phyloP scores from a whole-genome alignment of 2,329 filamentous ascomycete genomes.

The Exutisphaerella laricina region DNA sequence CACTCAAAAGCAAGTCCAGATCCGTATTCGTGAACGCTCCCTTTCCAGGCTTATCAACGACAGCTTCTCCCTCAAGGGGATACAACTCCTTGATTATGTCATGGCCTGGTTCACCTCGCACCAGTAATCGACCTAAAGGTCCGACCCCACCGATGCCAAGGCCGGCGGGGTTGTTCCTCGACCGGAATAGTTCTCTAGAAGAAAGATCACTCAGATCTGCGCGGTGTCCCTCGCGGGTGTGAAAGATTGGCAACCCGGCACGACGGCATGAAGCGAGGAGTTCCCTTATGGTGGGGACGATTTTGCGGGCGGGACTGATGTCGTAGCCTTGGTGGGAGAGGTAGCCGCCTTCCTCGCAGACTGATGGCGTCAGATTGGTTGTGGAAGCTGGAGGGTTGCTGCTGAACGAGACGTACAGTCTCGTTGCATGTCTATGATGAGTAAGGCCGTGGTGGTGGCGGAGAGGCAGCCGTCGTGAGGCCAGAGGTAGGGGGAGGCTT shows the following conservation, averaged over 20 bases:
- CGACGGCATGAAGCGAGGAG: slow-evolving; percentile 41
- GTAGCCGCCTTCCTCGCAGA: slow-evolving; percentile 46
- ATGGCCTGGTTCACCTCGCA: slow-evolving; percentile 54
- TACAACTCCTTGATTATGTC: slow-evolving; percentile 52
- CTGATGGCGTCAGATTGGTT: slow-evolving; percentile 44
- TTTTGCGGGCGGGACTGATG: slow-evolving; percentile 36
- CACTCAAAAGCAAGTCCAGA: slow-evolving; percentile 48
- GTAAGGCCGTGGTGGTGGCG: slow-evolving; percentile 44
- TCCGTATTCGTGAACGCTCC: slow-evolving; percentile 52
- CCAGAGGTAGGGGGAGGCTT: slow-evolving; percentile 19
- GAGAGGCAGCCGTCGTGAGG: slow-evolving; percentile 20
- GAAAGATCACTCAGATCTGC: slow-evolving; percentile 53
- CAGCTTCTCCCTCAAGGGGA: slow-evolving; percentile 43
- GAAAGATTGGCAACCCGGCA: slow-evolving; percentile 41
- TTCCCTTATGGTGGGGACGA: slow-evolving; percentile 41
- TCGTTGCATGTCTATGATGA: slow-evolving; percentile 54
- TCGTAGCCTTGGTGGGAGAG: slow-evolving; percentile 45
- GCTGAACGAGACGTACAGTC: slow-evolving; percentile 43
- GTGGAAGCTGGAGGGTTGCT: slow-evolving; percentile 45
- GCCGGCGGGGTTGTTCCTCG: slow-evolving; percentile 46
- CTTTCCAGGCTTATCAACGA: slow-evolving; percentile 52
- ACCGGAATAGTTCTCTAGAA: slow-evolving; percentile 49
- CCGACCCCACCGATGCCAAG: slow-evolving; percentile 50
- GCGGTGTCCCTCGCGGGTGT: slow-evolving; percentile 51
- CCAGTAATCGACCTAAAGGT: slow-evolving; percentile 53